Base-by-base conservation (phyloP, 192 early-diverging fungal genomes). In the Podila epigama region DNA sequence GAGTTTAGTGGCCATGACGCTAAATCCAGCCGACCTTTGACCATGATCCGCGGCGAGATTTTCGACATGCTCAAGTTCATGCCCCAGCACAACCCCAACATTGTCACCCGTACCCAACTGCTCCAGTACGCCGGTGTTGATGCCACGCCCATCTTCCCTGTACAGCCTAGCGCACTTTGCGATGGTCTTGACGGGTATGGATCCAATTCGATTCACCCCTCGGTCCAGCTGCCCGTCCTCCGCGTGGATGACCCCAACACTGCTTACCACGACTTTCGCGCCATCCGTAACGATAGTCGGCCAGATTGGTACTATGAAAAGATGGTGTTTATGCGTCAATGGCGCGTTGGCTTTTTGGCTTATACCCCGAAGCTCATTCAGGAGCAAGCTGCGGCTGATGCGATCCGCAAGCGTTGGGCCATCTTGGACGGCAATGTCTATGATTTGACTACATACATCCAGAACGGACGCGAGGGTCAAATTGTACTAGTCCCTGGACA, bases 41-140 rank as follows among this genome's bases (percentile, higher is more conserved):
- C 89, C 8, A 65, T 90, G 31, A 85, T 96, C 68, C 91, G 95
- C 39, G 94, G 93, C 44, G 89, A 92, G 68, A 88, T 96, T 34
- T 96, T 94, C 82, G 88, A 93, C 63, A 68, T 96, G 60, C 89
- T 87, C 20, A 80, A 85, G 48, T 88, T 93, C 70, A 86, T 84
- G 35, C 79, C 82, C 39, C 79, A 81, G 13, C 87, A 89, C 70
- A 84, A 83, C 58, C 75, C 85, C 51, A 75, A 42, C 48, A 66
- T 83, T 9, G 84, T 89, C 5, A 72, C 68, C 51, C 55, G 39
- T 10, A 67, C 68, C 3, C 54, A 72, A 40, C 42, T 89, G 22
- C 66, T 83, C 67, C 61, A 72, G 83, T 94, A 91, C 64, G 83
- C 86, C 32, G 92, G 92, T 59, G 57, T 25, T 4, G 92, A 94